These are phyloP conservation scores for Voacanga thouarsii DNA, from an alignment of 257 asterid genomes.

Conservation along the genomic window DNA sequence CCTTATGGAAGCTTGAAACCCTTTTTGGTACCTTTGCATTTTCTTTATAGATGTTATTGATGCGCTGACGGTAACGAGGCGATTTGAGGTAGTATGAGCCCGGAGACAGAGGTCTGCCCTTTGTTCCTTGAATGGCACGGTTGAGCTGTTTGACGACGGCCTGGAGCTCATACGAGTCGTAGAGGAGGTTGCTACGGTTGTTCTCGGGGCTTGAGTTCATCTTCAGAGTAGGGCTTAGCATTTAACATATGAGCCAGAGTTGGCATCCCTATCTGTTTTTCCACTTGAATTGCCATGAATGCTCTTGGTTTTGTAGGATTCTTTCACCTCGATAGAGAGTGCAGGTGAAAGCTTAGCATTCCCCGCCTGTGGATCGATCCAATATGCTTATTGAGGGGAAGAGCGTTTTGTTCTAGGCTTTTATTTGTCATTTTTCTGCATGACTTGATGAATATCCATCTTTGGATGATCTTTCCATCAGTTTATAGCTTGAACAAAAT, in stretches of 20 bases:
- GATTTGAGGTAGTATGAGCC: slow-evolving; percentile 31
- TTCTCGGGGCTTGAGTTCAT: slow-evolving; percentile 24
- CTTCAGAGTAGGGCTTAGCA: slow-evolving; percentile 28
- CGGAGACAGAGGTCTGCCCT: slow-evolving; percentile 32
- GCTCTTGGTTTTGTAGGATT: background rate
- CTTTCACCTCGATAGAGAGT: background rate
- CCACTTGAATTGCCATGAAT: background rate
- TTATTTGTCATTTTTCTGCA: slow-evolving; percentile 13
- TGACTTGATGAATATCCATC: background rate
- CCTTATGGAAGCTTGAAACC: slow-evolving; percentile 28
- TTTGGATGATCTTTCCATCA: too few relatives aligned
- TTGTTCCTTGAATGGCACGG: slow-evolving; percentile 46
- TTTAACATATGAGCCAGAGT: slow-evolving; percentile 6
- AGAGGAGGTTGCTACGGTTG: slow-evolving; percentile 57
- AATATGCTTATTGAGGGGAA: background rate
- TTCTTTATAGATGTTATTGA: slow-evolving; percentile 34
- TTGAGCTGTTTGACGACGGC: slow-evolving; percentile 54
- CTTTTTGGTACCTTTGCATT: slow-evolving; percentile 38
- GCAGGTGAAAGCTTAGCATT: background rate
- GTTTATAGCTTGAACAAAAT: too few relatives aligned
- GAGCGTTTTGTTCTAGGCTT: slow-evolving; percentile 17
- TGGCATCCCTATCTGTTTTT: background rate
- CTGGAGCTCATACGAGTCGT: slow-evolving; percentile 56
- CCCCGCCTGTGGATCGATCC: background rate
- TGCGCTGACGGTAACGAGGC: slow-evolving; percentile 33